phyloP scores from a whole-genome alignment of 2,329 filamentous ascomycete genomes.

The Fusarium sp. region DNA sequence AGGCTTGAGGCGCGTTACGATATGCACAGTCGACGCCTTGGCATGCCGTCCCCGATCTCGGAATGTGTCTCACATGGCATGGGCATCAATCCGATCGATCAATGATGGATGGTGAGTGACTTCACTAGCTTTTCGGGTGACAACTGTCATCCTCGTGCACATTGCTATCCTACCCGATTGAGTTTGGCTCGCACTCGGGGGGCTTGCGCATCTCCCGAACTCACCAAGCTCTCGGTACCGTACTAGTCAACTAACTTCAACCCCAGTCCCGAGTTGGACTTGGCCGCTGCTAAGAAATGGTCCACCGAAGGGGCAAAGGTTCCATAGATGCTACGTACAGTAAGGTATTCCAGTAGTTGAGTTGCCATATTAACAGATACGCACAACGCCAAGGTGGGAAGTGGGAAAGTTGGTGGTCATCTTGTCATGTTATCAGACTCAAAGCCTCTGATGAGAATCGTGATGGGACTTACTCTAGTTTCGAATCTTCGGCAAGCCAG shows the following conservation, averaged over 20 bases:
- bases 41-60: conserved; percentile 9
- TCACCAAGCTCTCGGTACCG: conserved; percentile 28
- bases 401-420: background rate
- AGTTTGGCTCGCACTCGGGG: conserved; percentile 22
- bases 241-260: conserved; percentile 6
- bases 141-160: conserved; percentile 21
- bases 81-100: conserved; percentile 7
- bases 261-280: conserved; percentile 24
- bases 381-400: background rate
- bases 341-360: background rate
- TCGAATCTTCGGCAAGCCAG: background rate
- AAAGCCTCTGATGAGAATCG: background rate
- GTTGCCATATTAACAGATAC: background rate
- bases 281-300: conserved; percentile 11
- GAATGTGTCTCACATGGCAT: conserved; percentile 1
- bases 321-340: background rate
- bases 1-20: background rate
- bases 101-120: background rate
- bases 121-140: conserved; percentile 13
- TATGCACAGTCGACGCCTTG: background rate
- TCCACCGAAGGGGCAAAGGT: background rate
- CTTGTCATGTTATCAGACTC: background rate
- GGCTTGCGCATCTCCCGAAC: conserved; percentile 41
- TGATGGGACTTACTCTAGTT: background rate
- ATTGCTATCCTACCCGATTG: conserved; percentile 18